Conservation (phyloP, 805 yeast genomes). For the Teunomyces barrocoloradensis region DNA sequence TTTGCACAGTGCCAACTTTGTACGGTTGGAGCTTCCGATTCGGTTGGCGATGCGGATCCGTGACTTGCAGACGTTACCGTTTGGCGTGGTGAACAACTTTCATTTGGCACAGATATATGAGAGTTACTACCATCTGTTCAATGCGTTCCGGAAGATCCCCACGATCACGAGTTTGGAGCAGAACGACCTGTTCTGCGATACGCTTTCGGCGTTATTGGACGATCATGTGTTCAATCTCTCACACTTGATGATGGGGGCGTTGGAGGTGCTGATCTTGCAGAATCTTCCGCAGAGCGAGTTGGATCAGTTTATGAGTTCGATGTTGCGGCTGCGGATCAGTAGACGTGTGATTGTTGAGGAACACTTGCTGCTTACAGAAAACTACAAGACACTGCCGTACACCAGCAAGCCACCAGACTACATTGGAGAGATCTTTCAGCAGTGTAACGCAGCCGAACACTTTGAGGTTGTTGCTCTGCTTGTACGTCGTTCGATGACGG, state of each 20-base stretch:
- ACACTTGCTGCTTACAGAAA: slow-evolving; percentile 74
- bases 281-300: slow-evolving; percentile 59
- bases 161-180: slow-evolving; percentile 67
- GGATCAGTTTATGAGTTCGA: slow-evolving; percentile 71
- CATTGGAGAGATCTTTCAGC: slow-evolving; percentile 77
- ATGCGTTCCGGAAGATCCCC: slow-evolving; percentile 74
- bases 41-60: slow-evolving; percentile 77
- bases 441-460: slow-evolving; percentile 71
- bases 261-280: slow-evolving; percentile 67
- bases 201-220: slow-evolving; percentile 63
- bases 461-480: slow-evolving; percentile 52
- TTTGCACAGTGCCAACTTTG: slow-evolving; percentile 83
- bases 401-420: slow-evolving; percentile 51
- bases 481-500: slow-evolving; percentile 51
- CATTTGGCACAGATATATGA: slow-evolving; percentile 88
- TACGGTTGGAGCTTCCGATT: slow-evolving; percentile 78
- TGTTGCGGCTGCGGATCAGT: slow-evolving; percentile 83
- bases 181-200: slow-evolving; percentile 67
- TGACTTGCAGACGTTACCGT: slow-evolving; percentile 80
- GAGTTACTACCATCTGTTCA: slow-evolving; percentile 83
- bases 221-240: slow-evolving; percentile 82
- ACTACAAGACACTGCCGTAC: slow-evolving; percentile 51
- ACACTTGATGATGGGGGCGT: slow-evolving; percentile 88
- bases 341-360: slow-evolving; percentile 90
- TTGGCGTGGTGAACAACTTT: slow-evolving; percentile 76